Evolutionary conservation across 345 rosid species (phyloP), one percentile per base, ranked within the genome.

Genomic region (Passiflora organensis): DNA sequence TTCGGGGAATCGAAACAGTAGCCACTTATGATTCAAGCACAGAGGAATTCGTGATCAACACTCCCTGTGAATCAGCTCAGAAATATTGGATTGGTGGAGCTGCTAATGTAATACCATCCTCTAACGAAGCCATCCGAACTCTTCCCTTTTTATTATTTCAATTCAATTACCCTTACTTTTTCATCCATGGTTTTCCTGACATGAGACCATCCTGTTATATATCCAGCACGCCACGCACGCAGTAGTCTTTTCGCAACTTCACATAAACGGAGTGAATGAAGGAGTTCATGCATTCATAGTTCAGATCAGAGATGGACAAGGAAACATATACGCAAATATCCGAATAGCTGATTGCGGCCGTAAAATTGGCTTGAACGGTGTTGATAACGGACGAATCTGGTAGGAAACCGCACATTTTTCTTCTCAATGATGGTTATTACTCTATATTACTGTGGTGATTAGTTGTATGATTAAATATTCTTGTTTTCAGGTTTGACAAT

Each of bases 41-140:
- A 0, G 78, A 57, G 23, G 98, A 91, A 67, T 91, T 91, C 86
- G 83, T 67, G 96, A 91, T n/a, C n/a, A n/a, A n/a, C n/a, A n/a
- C n/a, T n/a, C n/a, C n/a, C n/a, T n/a, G n/a, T n/a, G n/a, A n/a
- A 78, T 86, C 98, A 48, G 96, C 98, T 73, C 96, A 91, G 73
- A 91, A 91, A 65, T 91, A 84, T 60, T 91, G 98, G 98, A 91
- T 91, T 34, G 96, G 96, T 43, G 98, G 96, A 32, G 96, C 98
- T 34, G 91, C 89, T 69, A 77, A 80, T 16, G 98, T 91, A 70
- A 66, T 73, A 43, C 28, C 44, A 62, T 51, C 48, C 32, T 36
- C 22, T 15, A 11, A n/a, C 32, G 18, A 14, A 10, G 36, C 20
- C 11, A 13, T 41, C 50, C n/a, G n/a, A 6, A 25, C 25, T 32